Evolutionary conservation across 345 rosid species (phyloP).

Genomic region (Eucalyptus sideroxylon): DNA sequence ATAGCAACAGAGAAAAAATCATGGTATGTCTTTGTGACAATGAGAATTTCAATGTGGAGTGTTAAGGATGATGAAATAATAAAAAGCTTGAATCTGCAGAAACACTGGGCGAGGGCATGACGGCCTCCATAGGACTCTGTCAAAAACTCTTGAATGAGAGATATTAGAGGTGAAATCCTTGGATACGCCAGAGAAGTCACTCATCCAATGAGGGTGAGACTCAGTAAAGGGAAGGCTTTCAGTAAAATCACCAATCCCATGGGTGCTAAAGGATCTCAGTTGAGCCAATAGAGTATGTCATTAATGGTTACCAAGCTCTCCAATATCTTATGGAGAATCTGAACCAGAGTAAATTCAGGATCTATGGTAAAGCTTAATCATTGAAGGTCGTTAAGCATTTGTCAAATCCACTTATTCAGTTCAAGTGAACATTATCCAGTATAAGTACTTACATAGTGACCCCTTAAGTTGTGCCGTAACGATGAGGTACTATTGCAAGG

Average conservation of each 20-base stretch:
- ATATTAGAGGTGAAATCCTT: neutral
- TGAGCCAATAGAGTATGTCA: neutral
- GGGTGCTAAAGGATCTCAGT: neutral
- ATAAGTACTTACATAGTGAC: constrained; percentile 59
- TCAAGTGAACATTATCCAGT: neutral
- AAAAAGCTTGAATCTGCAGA: neutral
- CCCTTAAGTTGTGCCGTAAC: constrained; percentile 38
- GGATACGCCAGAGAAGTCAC: neutral
- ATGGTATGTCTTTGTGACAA: neutral
- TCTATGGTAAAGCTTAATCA: neutral
- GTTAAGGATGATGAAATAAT: neutral
- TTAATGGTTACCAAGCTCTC: neutral
- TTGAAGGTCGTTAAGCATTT: neutral
- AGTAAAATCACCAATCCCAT: neutral
- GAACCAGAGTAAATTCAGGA: neutral
- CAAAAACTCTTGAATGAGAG: neutral
- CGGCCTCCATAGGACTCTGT: neutral
- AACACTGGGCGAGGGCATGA: neutral
- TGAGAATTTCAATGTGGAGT: neutral
- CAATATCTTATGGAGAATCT: neutral
- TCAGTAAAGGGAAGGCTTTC: neutral
- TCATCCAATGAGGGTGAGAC: neutral
- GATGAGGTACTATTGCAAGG: constrained; percentile 56
- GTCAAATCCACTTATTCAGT: neutral
- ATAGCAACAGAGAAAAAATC: neutral